Evolutionary conservation across 306 rosid species (phyloP), one percentile per base, ranked within the genome.

Genomic region (Benincasa hispida): DNA sequence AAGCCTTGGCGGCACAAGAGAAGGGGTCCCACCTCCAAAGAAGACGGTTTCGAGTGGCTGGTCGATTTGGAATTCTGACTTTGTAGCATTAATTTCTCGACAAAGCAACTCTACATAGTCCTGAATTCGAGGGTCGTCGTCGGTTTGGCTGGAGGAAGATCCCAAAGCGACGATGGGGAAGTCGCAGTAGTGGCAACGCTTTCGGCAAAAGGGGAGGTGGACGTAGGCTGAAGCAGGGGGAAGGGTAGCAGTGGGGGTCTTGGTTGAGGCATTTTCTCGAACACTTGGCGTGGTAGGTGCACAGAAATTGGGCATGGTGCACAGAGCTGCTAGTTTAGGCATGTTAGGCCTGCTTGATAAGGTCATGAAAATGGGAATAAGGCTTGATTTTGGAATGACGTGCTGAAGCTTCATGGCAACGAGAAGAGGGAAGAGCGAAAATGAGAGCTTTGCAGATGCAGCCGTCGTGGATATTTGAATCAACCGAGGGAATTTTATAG

Each of bases 171-270:
- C 83, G 24, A 94, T 86, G 48, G 97, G 88, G 88, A 94, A 94
- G 90, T 92, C 96, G 50, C 99, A 94, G 83, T 92, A 92, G 81
- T 89, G 95, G 90, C 99, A 92, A 47, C 99, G 96, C 81, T 92
- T 90, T 53, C 99, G 87, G 59, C 99, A 94, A 82, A 94, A 94
- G 48, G 99, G 93, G 81, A 94, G 96, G 92, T 92, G 99, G 74
- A 94, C 25, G 79, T 92, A 94, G 42, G 96, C 97, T 10, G 99
- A 94, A 55, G 93, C 67, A 35, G 98, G 87, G 9, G 78, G 79
- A 4, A 50, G 48, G 47, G 55, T 19, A 15, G 41, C 15, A 57
- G 65, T 39, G 50, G 56, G 19, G 68, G 42, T 32, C 53, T 76
- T 72, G 79, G 72, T 1, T 56, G 91, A 79, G 91, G 84, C 89